Base-by-base conservation (phyloP, 2,329 filamentous ascomycete species). In the Cladosporium sp. region DNA sequence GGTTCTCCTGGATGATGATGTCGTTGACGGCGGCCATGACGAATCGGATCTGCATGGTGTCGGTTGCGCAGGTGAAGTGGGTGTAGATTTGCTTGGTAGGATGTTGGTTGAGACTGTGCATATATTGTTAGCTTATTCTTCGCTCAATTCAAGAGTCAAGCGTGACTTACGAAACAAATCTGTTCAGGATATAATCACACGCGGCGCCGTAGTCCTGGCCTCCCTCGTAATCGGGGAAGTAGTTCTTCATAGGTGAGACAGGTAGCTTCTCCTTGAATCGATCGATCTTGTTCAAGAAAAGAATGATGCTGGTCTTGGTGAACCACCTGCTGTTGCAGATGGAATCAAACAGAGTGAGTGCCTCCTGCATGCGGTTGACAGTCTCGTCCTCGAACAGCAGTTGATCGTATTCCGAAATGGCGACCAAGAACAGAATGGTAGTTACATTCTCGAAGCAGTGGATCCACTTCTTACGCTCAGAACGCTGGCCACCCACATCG, bases 61-160 rank as follows among this genome's bases (percentile, higher is more conserved):
- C 95, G 58, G 95, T 99, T 68, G 95, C 95, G 79, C 95, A 98
- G 60, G 95, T 99, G 82, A 99, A 99, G 81, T 98, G 95, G 67
- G 95, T 99, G 85, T 99, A 99, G 79, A 99, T 98, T 80, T 99
- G 95, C 86, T 99, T 99, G 64, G 93, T 97, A 84, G 98, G 95
- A 79, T 97, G 94, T 82, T 98, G 95, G 84, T 99, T 99, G 78
- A 99, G 84, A 78, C 76, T 77, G 66, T 40, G 52, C 28, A 10
- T 46, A 29, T 10, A n/a, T 35, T 57, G 68, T 72, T 52, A 72
- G 70, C 62, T 64, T 31, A 6, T 35, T 53, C 29, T 28, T 40
- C 64, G 6, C 28, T 33, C 55, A 26, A n/a, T 26, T 3, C 2
- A 56, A 12, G 8, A 46, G 7, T 23, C 7, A 12, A 21, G 56